Evolutionary conservation across 1,284 basidiomycete species (phyloP), one percentile per base, ranked within the genome.

Genomic region (Vanrija pseudolonga): DNA sequence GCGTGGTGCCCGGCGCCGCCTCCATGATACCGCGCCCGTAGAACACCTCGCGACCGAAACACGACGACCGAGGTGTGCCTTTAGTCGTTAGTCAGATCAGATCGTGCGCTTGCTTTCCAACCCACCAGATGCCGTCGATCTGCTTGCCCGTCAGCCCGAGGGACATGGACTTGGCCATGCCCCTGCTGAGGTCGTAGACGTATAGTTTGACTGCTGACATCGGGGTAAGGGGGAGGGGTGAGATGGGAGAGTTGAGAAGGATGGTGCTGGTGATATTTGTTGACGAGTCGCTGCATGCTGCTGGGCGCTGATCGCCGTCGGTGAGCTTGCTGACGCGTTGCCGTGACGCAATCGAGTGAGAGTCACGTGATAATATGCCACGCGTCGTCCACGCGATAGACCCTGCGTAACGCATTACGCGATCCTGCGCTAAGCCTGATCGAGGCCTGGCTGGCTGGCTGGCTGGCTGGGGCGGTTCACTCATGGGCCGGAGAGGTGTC

Each of bases 121-220:
- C 83, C 59, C 53, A 89, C 90, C 90, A 94, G 51, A 93, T 85
- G 0, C 90, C 90, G 60, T 93, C 88, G 52, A 93, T 89, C 71
- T 91, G 89, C 50, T 83, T 84, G 3, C 92, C 92, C 0, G 87
- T 89, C 47, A 95, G 79, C 67, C 88, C 85, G 41, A 81, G 74
- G 9, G 89, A 91, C 50, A 94, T 77, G 56, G 84, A 82, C 55
- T 81, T 81, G 3, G 90, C 91, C 65, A 94, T 80, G 43, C 91
- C 91, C 23, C 87, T 84, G 69, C 85, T 91, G 53, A 94, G 84
- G 71, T 96, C 92, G 74, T 96, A 96, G 0, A 95, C 85, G 67
- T 92, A 93, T 38, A 96, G 82, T 65, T 88, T 78, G 23, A 89
- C 87, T 40, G 39, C 19, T 6, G 39, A 40, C 19, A 20, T 18